Conservation (phyloP, 805 yeast species). For the Ogataea henricii region DNA sequence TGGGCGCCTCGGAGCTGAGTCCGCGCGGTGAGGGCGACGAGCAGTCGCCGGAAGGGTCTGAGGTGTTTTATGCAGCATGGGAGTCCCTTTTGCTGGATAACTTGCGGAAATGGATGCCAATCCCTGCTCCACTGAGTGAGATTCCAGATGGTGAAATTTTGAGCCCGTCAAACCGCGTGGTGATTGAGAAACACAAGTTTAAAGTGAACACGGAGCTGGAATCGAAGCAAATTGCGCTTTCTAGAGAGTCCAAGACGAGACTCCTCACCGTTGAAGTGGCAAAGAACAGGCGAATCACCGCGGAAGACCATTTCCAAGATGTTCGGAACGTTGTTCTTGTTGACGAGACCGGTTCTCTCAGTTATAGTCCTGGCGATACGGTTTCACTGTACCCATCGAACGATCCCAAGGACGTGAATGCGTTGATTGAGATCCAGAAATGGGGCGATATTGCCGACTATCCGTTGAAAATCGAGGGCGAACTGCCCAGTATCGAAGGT, state of each 20-base stretch:
- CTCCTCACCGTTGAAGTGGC: constrained; percentile 46
- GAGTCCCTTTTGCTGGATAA: constrained; percentile 48
- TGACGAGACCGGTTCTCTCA: constrained; percentile 28
- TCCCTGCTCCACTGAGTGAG: constrained; percentile 31
- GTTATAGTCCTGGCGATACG: constrained; percentile 79
- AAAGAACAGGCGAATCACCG: constrained; percentile 63
- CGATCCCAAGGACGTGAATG: constrained; percentile 60
- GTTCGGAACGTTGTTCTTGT: constrained; percentile 64
- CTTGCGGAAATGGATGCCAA: constrained; percentile 38
- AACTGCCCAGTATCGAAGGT: constrained; percentile 49
- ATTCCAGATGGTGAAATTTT: constrained; percentile 40
- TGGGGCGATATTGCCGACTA: constrained; percentile 76
- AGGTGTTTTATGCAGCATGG: constrained; percentile 78
- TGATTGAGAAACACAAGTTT: constrained; percentile 31
- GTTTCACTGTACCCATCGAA: constrained; percentile 76
- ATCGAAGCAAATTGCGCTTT: constrained; percentile 30
- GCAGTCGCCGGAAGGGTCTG: constrained; percentile 71
- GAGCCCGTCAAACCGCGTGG: constrained; percentile 38
- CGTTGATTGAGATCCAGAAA: constrained; percentile 64
- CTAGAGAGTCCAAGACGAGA: constrained; percentile 23
- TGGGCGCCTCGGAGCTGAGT: constrained; percentile 76
- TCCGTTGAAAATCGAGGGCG: constrained; percentile 43
- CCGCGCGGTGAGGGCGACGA: constrained; percentile 90
- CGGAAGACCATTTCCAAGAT: constrained; percentile 82
- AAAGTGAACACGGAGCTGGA: constrained; percentile 35